phyloP scores from a whole-genome alignment of 306 rosid species.

The Luffa acutangula region DNA sequence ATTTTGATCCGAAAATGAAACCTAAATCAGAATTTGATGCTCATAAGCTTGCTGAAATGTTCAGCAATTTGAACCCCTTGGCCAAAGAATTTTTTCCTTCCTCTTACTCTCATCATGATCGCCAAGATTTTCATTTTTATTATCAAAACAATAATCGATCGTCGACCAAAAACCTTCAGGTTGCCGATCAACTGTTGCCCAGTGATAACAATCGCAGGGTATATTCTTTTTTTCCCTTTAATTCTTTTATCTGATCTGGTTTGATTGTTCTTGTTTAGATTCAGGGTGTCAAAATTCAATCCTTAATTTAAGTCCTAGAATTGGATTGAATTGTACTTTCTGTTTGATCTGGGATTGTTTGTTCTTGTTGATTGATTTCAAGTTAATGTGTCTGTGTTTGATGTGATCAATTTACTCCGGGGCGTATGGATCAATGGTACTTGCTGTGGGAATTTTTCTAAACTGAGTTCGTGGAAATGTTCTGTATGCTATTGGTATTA shows the following conservation, averaged over 20 bases:
- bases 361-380: not conserved
- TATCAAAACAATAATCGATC: slow-evolving; percentile 35
- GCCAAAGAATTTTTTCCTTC: slow-evolving; percentile 92
- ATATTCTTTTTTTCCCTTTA: slow-evolving; percentile 1
- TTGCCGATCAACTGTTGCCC: slow-evolving; percentile 33
- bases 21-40: slow-evolving; percentile 68
- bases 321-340: not conserved
- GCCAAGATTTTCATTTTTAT: slow-evolving; percentile 13
- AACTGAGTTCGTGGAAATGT: not conserved
- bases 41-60: slow-evolving; percentile 83
- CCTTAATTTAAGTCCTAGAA: not conserved
- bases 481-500: not conserved
- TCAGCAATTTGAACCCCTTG: slow-evolving; percentile 84
- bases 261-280: not conserved
- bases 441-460: not conserved
- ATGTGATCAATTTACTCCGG: not conserved
- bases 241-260: not conserved
- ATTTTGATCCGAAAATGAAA: slow-evolving; percentile 50
- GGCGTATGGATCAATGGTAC: not conserved
- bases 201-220: slow-evolving; percentile 71
- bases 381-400: not conserved
- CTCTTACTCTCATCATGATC: slow-evolving; percentile 38
- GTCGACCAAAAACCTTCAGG: slow-evolving; percentile 32
- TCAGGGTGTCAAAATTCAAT: not conserved
- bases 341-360: not conserved